Conservation (phyloP, 83 land plant genomes). For the Picea abies region DNA sequence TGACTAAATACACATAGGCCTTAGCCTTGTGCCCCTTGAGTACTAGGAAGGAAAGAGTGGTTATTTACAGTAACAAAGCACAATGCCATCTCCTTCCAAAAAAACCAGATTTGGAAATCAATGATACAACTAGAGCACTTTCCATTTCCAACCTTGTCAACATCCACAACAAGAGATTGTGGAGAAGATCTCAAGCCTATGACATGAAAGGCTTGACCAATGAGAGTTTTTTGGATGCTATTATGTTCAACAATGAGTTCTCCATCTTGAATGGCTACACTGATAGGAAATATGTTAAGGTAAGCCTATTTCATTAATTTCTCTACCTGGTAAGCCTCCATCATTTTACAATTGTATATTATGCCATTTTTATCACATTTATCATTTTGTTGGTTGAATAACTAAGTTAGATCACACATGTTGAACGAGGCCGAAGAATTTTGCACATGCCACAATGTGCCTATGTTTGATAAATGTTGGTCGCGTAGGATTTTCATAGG, state of each 20-base stretch:
- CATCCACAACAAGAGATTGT: constrained; percentile 75
- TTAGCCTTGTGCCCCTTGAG: constrained; percentile 33
- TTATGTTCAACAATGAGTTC: constrained; percentile 70
- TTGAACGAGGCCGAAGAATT: too few relatives aligned
- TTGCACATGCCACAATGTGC: too few relatives aligned
- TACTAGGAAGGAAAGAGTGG: constrained; percentile 71
- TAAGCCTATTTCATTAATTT: too few relatives aligned
- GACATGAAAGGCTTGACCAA: constrained; percentile 74
- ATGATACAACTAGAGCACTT: constrained; percentile 89
- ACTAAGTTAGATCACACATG: too few relatives aligned
- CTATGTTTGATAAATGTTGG: too few relatives aligned
- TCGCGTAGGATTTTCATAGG: too few relatives aligned
- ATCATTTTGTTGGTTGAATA: too few relatives aligned
- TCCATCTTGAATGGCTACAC: constrained; percentile 34
- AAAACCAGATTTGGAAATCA: constrained; percentile 64
- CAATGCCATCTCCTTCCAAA: constrained; percentile 74
- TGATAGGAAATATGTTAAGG: constrained; percentile 35
- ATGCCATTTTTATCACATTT: too few relatives aligned
- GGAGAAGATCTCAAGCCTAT: constrained; percentile 95
- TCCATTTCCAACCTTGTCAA: constrained; percentile 67
- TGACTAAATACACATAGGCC: too few relatives aligned
- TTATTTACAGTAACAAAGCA: constrained; percentile 92
- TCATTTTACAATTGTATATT: too few relatives aligned
- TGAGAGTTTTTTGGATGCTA: constrained; percentile 88
- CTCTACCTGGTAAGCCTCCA: too few relatives aligned